A percentile compares a stretch with the other conserved stretches of the same genome.
These are phyloP conservation scores for Mollisia scopiformis DNA, from an alignment of 2,329 filamentous ascomycete genomes.

Conservation along the genomic window DNA sequence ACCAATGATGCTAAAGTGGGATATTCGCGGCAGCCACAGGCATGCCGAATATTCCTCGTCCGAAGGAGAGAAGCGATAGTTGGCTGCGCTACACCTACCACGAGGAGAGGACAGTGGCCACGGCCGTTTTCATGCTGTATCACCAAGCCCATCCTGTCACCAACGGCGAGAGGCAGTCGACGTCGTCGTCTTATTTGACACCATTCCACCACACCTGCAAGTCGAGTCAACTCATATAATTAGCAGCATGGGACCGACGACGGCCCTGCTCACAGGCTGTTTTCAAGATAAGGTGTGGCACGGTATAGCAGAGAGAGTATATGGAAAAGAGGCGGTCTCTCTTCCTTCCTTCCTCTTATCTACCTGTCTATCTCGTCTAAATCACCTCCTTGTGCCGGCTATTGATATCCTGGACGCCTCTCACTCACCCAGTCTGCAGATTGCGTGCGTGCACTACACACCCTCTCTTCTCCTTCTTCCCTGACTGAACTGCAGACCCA, in stretches of 20 bases:
- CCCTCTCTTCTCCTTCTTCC: neutral
- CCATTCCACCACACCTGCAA: neutral
- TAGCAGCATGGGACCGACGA: neutral
- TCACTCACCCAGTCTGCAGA: too few species aligned
- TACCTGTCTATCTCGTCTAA: too few species aligned
- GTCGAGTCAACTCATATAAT: neutral
- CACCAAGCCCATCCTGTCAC: neutral
- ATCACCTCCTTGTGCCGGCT: neutral
- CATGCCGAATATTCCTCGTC: too few species aligned
- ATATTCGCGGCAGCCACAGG: neutral
- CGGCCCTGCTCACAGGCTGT: neutral
- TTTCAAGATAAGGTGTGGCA: slow-evolving; percentile 1
- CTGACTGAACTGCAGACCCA: neutral
- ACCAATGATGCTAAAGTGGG: too few species aligned
- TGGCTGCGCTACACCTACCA: neutral
- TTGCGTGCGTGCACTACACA: too few species aligned
- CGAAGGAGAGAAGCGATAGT: too few species aligned
- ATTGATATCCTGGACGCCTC: slow-evolving; percentile 1
- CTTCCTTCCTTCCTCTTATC: neutral
- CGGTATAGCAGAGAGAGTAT: neutral
- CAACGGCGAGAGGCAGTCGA: too few species aligned
- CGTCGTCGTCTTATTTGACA: too few species aligned
- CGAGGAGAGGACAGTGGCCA: too few species aligned
- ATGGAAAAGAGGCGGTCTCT: neutral
- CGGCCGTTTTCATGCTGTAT: slow-evolving; percentile 2